These are phyloP conservation scores for Gamarada debralockiae DNA, from an alignment of 495 filamentous ascomycete species.

Conservation along the genomic window DNA sequence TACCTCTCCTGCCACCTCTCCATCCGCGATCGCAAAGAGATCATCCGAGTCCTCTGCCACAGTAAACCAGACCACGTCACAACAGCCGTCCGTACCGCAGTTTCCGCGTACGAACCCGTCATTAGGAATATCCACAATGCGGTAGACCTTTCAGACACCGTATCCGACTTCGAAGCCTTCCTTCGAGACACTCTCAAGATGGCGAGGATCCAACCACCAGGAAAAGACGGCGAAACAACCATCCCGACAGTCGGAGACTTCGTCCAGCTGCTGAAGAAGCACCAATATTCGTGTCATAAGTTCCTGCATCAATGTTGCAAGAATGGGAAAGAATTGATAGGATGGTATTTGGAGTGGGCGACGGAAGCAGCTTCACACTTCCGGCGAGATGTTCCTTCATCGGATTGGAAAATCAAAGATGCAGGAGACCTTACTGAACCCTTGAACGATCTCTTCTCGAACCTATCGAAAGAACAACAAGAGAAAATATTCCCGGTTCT, in stretches of 20 bases:
- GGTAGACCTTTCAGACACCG: slow-evolving; percentile 56
- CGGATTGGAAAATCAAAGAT: slow-evolving; percentile 11
- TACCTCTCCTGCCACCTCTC: slow-evolving; percentile 55
- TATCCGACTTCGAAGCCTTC: slow-evolving; percentile 54
- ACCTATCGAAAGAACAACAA: slow-evolving; percentile 36
- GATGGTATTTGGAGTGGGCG: slow-evolving; percentile 45
- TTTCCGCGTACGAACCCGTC: slow-evolving; percentile 60
- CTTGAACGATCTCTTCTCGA: slow-evolving; percentile 41
- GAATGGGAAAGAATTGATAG: slow-evolving; percentile 53
- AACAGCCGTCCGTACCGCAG: slow-evolving; percentile 47
- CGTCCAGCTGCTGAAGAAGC: slow-evolving; percentile 48
- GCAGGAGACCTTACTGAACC: slow-evolving; percentile 40
- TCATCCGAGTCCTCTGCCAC: slow-evolving; percentile 52
- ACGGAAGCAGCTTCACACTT: slow-evolving; percentile 37
- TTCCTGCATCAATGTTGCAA: slow-evolving; percentile 60
- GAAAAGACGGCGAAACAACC: slow-evolving; percentile 20
- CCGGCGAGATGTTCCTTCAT: slow-evolving; percentile 17
- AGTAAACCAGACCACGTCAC: slow-evolving; percentile 58
- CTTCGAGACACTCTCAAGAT: slow-evolving; percentile 53
- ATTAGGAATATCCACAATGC: slow-evolving; percentile 60
- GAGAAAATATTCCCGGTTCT: slow-evolving; percentile 34
- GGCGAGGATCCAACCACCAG: slow-evolving; percentile 23
- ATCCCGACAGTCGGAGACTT: slow-evolving; percentile 59
- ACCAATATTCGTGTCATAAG: slow-evolving; percentile 49
- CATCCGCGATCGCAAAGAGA: slow-evolving; percentile 57